phyloP scores from a whole-genome alignment of 805 yeast species.

The Hanseniaspora taiwanica region DNA sequence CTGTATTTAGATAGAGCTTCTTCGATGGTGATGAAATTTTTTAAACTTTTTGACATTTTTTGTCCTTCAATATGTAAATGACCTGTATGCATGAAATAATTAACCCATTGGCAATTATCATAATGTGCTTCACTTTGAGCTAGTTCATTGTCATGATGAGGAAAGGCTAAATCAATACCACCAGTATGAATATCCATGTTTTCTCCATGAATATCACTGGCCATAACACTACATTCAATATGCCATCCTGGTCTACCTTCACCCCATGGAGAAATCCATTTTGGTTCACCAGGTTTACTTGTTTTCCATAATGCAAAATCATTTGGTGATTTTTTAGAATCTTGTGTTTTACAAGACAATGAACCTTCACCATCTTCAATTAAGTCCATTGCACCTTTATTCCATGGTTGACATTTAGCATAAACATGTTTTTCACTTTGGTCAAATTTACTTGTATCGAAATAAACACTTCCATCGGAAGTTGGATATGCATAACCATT shows the following conservation, averaged over 20 bases:
- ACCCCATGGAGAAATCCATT: conserved; percentile 96
- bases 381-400: conserved; percentile 73
- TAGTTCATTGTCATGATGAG: conserved; percentile 96
- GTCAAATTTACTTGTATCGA: conserved; percentile 79
- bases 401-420: conserved; percentile 98
- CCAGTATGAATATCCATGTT: conserved; percentile 92
- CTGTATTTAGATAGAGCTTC: conserved; percentile 67
- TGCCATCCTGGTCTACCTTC: conserved; percentile 99
- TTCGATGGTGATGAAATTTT: conserved; percentile 88
- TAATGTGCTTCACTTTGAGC: conserved; percentile 94
- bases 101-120: conserved; percentile 89
- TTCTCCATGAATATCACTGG: conserved; percentile 72
- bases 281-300: conserved; percentile 94
- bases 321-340: conserved; percentile 56
- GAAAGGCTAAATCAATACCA: conserved; percentile 94
- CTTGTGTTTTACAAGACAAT: conserved; percentile 32
- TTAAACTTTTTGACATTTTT: conserved; percentile 91
- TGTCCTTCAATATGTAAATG: conserved; percentile 97
- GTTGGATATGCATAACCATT: conserved; percentile 81
- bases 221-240: conserved; percentile 98
- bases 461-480: conserved; percentile 87
- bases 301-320: conserved; percentile 97
- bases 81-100: conserved; percentile 92
- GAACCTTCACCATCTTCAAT: conserved; percentile 95
- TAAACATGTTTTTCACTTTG: conserved; percentile 58